Percentiles rank a stretch among this genome's conserved stretches.
Evolutionary conservation across 768 basidiomycete species (phyloP).

Genomic region (Albatrellus ellisii): DNA sequence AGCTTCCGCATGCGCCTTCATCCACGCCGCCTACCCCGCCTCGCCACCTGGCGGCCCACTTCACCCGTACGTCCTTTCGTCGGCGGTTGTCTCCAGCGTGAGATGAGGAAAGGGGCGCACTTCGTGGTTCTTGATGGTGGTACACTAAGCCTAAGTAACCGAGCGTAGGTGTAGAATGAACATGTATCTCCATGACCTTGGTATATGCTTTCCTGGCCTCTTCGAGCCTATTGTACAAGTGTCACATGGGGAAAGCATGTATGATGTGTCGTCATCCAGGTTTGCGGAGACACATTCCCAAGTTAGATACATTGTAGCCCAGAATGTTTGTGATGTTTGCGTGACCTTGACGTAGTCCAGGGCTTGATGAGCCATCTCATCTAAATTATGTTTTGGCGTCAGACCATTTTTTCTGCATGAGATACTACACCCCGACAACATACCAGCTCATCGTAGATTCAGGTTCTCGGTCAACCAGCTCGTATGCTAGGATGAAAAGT

Average conservation of each 20-base stretch:
- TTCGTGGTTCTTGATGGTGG: slow-evolving; percentile 84
- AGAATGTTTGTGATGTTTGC: slow-evolving; percentile 72
- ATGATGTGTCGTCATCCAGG: slow-evolving; percentile 46
- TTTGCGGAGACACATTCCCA: slow-evolving; percentile 82
- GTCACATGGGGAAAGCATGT: background rate
- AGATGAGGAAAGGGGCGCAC: slow-evolving; percentile 41
- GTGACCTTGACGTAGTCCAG: slow-evolving; percentile 75
- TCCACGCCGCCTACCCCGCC: slow-evolving; percentile 8
- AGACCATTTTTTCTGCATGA: slow-evolving; percentile 73
- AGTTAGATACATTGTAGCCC: slow-evolving; percentile 88
- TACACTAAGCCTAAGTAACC: slow-evolving; percentile 84
- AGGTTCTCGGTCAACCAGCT: slow-evolving; percentile 89
- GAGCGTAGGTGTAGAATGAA: slow-evolving; percentile 66
- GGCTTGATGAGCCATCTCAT: slow-evolving; percentile 64
- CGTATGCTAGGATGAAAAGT: slow-evolving; percentile 92
- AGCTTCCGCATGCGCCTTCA: slow-evolving; percentile 8
- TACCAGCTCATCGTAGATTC: slow-evolving; percentile 95
- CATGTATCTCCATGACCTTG: slow-evolving; percentile 75
- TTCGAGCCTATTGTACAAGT: slow-evolving; percentile 25
- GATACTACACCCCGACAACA: slow-evolving; percentile 95
- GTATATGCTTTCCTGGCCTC: slow-evolving; percentile 65
- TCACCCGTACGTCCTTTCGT: slow-evolving; percentile 5
- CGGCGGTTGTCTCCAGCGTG: slow-evolving; percentile 40
- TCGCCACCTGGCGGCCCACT: background rate
- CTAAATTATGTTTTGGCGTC: slow-evolving; percentile 94